Conservation (phyloP, 1,284 basidiomycete species). For the Rugiboletus extremiorientalis region DNA sequence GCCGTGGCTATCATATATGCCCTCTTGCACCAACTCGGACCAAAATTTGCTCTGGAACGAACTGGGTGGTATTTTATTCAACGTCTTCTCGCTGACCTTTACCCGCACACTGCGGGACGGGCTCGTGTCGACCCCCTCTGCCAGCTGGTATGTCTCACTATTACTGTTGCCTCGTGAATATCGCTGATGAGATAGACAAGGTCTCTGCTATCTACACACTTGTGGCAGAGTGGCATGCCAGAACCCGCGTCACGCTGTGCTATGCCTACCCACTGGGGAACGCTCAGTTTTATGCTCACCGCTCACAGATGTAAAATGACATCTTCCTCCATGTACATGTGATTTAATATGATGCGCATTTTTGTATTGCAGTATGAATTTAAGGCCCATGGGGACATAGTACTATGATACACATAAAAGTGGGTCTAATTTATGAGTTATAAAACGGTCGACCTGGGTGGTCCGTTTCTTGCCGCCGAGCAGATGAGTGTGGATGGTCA, state of each 20-base stretch:
- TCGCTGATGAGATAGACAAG: conserved; percentile 9
- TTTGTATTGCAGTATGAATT: conserved; percentile 16
- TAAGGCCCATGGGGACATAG: conserved; percentile 6
- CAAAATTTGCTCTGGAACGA: conserved; percentile 10
- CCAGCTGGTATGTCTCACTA: conserved; percentile 14
- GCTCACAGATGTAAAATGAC: conserved; percentile 1
- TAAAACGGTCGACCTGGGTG: conserved; percentile 6
- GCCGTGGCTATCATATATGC: conserved; percentile 19
- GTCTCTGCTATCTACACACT: conserved; percentile 13
- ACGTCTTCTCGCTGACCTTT: conserved; percentile 12
- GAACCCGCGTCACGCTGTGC: conserved; percentile 6
- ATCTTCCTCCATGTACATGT: neutral
- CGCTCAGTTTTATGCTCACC: neutral
- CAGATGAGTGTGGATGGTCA: conserved; percentile 16
- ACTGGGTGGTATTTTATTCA: conserved; percentile 14
- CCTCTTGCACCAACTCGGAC: conserved; percentile 20
- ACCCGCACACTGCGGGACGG: neutral
- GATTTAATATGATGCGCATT: conserved; percentile 2
- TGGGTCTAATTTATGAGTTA: conserved; percentile 21
- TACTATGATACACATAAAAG: conserved; percentile 31
- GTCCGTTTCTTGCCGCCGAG: conserved; percentile 8
- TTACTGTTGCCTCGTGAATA: neutral
- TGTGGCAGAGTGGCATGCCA: conserved; percentile 11
- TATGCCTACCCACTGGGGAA: neutral
- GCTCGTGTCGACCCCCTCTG: conserved; percentile 5